Conservation (phyloP, 345 rosid genomes). For the rapeseed (Brassica napus) region Da-Ae NC_063449.1:40563001-40563500, state of each 20-base stretch:
- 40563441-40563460: background rate
- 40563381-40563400: conserved; percentile 71
- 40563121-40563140: conserved; percentile 86
- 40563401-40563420: conserved; percentile 48
- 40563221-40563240: conserved; percentile 68
- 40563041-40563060: conserved; percentile 13
- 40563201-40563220: conserved; percentile 64
- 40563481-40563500: conserved; percentile 82
- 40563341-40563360: conserved; percentile 91
- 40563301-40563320: conserved; percentile 51
- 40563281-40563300: conserved; percentile 4
- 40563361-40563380: conserved; percentile 96
- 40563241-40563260: conserved; percentile 54
- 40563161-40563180: conserved; percentile 30
- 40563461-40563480: conserved; percentile 67
- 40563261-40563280: background rate
- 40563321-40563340: conserved; percentile 98
- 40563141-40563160: conserved; percentile 41
- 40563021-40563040: conserved; percentile 73
- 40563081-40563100: background rate
- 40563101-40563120: conserved; percentile 78
- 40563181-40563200: conserved; percentile 92
- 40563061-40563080: conserved; percentile 17
- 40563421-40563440: conserved; percentile 14
- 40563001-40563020: conserved; percentile 90